Evolutionary conservation across 805 yeast species (phyloP), one percentile per base, ranked within the genome.

Genomic region (Kluyveromyces lactis): DNA sequence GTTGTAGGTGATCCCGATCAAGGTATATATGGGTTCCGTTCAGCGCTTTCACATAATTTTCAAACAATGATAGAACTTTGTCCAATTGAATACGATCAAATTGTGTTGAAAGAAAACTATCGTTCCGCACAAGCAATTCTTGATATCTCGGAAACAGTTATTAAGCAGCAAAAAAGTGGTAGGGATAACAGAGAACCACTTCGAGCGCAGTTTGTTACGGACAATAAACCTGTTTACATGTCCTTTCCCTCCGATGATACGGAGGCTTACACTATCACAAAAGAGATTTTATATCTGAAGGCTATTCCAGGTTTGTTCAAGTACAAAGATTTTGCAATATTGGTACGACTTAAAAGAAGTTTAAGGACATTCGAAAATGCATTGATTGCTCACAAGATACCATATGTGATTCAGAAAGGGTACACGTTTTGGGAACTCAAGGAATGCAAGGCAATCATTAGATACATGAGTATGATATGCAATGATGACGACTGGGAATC

Each of bases 1-100:
- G 79, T 87, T 1, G 97, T 90, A 2, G 98, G 98, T 1, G 98
- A 90, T 55, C 95, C 96, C 0, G 96, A 92, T 58, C 98, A 90
- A 60, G 81, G 95, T 53, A 90, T 90, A 17, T 90, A 92, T 57
- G 86, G 81, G 0, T 90, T 90, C 50, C 67, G 97, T 44, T 78
- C 81, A 51, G 97, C 97, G 0, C 77, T 77, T 26, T 68, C 81
- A 1, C 63, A 67, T 13, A 87, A 84, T 50, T 85, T 89, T 50
- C 62, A 62, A 30, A 64, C 64, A 11, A 76, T 86, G 84, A 58
- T 62, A 30, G 47, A 53, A 1, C 52, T 49, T 18, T 63, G 66
- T 39, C 67, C 74, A 17, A 35, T 56, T 9, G 46, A 49, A 31
- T 55, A 58, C 23, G 43, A 58, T 1, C 51, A 56, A 12, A 62